These are phyloP conservation scores for Medicago arabica DNA, from an alignment of 306 rosid genomes.

Conservation along the genomic window DNA sequence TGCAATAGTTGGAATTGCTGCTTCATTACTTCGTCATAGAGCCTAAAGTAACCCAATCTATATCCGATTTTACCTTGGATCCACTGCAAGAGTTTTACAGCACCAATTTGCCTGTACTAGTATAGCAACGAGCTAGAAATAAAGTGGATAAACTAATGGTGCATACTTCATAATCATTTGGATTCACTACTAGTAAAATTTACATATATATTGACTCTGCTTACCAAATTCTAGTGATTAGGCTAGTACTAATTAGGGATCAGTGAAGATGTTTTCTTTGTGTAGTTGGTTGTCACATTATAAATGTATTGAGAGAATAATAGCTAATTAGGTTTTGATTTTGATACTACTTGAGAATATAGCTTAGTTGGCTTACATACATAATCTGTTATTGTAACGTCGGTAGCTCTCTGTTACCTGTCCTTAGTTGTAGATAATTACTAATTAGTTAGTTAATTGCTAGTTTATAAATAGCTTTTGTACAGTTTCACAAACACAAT, in stretches of 20 bases:
- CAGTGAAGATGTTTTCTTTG: constrained; percentile 10
- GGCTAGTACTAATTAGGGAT: constrained; percentile 5
- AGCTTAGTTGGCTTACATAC: no score
- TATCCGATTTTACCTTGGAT: not conserved
- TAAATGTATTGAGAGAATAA: constrained; percentile 8
- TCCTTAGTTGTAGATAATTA: no score
- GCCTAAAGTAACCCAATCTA: no score
- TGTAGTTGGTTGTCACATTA: constrained; percentile 16
- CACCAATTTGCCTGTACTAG: not conserved
- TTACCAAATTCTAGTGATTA: not conserved
- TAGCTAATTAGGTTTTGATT: no score
- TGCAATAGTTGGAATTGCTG: not conserved
- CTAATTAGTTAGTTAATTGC: no score
- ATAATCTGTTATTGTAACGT: no score
- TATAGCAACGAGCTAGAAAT: not conserved
- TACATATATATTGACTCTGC: not conserved
- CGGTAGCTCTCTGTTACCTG: no score
- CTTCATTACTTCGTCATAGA: not conserved
- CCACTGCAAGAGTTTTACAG: not conserved
- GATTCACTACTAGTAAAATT: not conserved
- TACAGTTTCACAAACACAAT: no score
- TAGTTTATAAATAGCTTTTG: no score
- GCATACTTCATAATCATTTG: not conserved
- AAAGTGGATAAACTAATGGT: constrained; percentile 20
- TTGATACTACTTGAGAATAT: no score